Percentiles rank a stretch among this genome's conserved stretches.
phyloP scores from a whole-genome alignment of 768 basidiomycete genomes.

The Tubosaeta sp. region DNA sequence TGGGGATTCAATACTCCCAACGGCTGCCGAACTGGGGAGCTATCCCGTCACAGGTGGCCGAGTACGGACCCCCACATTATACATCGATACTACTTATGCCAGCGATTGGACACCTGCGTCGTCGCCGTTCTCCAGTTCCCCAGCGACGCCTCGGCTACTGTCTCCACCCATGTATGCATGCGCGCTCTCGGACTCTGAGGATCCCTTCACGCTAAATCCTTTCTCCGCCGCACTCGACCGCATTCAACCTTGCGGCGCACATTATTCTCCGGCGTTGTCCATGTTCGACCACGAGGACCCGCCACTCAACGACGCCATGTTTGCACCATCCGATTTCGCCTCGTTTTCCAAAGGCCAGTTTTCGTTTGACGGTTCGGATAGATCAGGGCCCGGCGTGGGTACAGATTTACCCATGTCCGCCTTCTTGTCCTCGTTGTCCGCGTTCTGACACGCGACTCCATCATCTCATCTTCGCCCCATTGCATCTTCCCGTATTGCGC shows the following conservation, averaged over 20 bases:
- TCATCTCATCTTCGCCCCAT: background rate
- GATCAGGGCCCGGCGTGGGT: slow-evolving; percentile 18
- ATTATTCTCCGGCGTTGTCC: slow-evolving; percentile 19
- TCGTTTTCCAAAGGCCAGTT: slow-evolving; percentile 22
- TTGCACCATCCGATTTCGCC: slow-evolving; percentile 19
- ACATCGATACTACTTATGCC: slow-evolving; percentile 38
- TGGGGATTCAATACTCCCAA: slow-evolving; percentile 26
- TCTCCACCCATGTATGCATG: slow-evolving; percentile 30
- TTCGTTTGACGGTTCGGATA: slow-evolving; percentile 24
- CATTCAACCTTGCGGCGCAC: slow-evolving; percentile 13
- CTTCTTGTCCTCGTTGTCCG: slow-evolving; percentile 30
- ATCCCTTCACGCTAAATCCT: slow-evolving; percentile 15
- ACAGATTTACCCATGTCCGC: slow-evolving; percentile 29
- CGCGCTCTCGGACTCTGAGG: slow-evolving; percentile 15
- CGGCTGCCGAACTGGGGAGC: slow-evolving; percentile 11
- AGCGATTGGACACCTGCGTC: slow-evolving; percentile 40
- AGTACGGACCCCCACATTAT: slow-evolving; percentile 31
- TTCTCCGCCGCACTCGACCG: slow-evolving; percentile 15
- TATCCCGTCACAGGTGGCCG: slow-evolving; percentile 23
- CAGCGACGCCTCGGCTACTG: slow-evolving; percentile 38
- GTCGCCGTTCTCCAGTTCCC: slow-evolving; percentile 42
- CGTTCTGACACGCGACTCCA: slow-evolving; percentile 19
- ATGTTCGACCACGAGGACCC: slow-evolving; percentile 16
- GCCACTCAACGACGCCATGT: slow-evolving; percentile 8
- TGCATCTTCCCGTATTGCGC: background rate